phyloP scores from a whole-genome alignment of 2,329 filamentous ascomycete species.

The Aspergillus viridinutans region DNA sequence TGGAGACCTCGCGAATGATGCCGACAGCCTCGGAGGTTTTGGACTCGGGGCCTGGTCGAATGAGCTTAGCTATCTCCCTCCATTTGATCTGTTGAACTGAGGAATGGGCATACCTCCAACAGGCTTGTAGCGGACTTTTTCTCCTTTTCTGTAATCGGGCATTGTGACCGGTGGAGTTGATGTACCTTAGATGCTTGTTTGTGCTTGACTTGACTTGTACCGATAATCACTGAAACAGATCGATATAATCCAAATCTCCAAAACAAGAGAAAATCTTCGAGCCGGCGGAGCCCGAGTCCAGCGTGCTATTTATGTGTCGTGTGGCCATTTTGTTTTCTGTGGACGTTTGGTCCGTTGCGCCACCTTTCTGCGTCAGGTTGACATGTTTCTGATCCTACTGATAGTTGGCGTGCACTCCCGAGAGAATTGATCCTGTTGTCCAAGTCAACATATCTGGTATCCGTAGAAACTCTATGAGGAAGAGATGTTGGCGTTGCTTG shows the following conservation, averaged over 20 bases:
- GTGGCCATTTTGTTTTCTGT: not conserved
- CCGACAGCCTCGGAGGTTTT: conserved; percentile 38
- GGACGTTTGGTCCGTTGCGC: not conserved
- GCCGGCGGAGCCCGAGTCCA: not conserved
- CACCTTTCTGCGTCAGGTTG: not conserved
- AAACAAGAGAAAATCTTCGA: not conserved
- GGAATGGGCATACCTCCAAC: conserved; percentile 33
- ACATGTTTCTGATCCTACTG: not conserved
- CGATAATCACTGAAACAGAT: not conserved
- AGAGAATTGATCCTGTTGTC: not conserved
- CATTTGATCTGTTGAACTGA: not conserved
- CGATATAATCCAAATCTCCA: not conserved
- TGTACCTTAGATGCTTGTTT: not conserved
- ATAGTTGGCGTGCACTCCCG: not conserved
- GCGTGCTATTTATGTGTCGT: not conserved
- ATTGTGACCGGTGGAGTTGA: conserved; percentile 4
- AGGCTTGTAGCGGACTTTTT: conserved; percentile 40
- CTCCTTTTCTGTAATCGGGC: conserved; percentile 29
- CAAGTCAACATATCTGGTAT: not conserved
- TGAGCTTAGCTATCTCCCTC: not conserved
- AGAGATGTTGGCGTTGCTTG: not conserved
- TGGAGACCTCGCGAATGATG: conserved; percentile 34
- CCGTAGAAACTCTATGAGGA: not conserved
- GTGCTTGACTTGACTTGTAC: not conserved
- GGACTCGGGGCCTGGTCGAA: conserved; percentile 31